Conservation (phyloP, 2,329 filamentous ascomycete species). For the Penicillium nordicum region DNA sequence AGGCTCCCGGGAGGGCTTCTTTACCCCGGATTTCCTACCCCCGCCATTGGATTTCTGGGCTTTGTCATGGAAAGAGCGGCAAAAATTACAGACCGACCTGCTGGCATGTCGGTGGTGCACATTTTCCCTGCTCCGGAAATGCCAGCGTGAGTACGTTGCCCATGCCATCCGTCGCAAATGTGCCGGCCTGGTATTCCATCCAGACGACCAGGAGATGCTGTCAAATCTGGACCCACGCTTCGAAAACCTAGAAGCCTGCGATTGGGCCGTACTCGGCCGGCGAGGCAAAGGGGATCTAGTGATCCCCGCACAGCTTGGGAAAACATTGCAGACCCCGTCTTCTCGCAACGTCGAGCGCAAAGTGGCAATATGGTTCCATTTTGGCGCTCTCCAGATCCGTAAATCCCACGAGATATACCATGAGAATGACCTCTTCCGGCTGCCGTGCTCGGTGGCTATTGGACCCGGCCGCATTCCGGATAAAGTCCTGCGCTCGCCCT, state of each 20-base stretch:
- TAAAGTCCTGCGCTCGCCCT: constrained; percentile 37
- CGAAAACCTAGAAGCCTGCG: constrained; percentile 19
- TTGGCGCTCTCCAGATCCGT: constrained; percentile 36
- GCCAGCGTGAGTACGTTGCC: constrained; percentile 38
- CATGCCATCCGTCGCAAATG: constrained; percentile 34
- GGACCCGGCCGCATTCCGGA: constrained; percentile 37
- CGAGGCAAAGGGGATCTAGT: constrained; percentile 34
- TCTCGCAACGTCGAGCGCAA: constrained; percentile 21
- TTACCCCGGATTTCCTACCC: constrained; percentile 40
- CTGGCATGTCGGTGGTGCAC: constrained; percentile 44
- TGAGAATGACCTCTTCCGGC: constrained; percentile 34
- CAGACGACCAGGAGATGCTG: constrained; percentile 24
- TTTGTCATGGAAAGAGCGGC: constrained; percentile 27
- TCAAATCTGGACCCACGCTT: constrained; percentile 26
- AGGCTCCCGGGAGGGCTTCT: constrained; percentile 31
- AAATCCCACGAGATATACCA: constrained; percentile 26
- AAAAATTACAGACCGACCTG: constrained; percentile 36
- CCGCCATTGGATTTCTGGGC: constrained; percentile 34
- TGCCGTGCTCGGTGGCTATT: constrained; percentile 30
- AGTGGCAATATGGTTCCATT: constrained; percentile 39
- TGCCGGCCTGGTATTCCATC: constrained; percentile 25
- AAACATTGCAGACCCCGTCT: background rate
- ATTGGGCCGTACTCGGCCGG: constrained; percentile 21
- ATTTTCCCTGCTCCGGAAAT: constrained; percentile 36
- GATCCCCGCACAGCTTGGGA: constrained; percentile 19